These are phyloP conservation scores for Dactylellina cionopaga DNA, from an alignment of 2,329 filamentous ascomycete genomes.

Conservation along the genomic window DNA sequence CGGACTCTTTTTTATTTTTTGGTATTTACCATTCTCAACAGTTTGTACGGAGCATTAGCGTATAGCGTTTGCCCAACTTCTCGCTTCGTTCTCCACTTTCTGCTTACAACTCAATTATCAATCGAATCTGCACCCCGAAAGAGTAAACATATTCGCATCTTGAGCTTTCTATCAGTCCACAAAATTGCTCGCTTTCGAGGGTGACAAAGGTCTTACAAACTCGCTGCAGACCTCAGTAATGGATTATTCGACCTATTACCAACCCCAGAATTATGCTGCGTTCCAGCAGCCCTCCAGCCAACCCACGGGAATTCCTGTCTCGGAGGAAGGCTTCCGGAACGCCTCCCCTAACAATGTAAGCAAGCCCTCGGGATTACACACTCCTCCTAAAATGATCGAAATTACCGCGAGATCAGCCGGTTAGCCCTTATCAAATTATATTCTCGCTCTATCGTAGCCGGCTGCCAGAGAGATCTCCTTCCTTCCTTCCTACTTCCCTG, in stretches of 20 bases:
- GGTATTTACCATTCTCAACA: background rate
- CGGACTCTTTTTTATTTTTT: too few species aligned
- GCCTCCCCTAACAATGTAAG: constrained; percentile 50
- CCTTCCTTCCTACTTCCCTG: background rate
- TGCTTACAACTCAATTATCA: constrained; percentile 53
- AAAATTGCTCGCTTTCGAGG: constrained; percentile 18
- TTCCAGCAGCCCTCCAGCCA: constrained; percentile 42
- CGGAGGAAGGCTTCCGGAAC: constrained; percentile 48
- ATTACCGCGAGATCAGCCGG: too few species aligned
- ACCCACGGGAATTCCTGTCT: constrained; percentile 20
- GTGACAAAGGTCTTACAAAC: constrained; percentile 48
- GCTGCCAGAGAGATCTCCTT: background rate
- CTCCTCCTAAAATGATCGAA: too few species aligned
- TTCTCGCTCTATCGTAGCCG: background rate
- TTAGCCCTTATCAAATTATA: constrained; percentile 21
- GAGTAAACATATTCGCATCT: constrained; percentile 46
- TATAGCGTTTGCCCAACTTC: constrained; percentile 44
- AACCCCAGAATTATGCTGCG: constrained; percentile 44
- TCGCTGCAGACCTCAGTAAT: constrained; percentile 36
- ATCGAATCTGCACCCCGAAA: constrained; percentile 52
- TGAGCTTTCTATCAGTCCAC: constrained; percentile 33
- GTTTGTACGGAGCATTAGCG: constrained; percentile 18
- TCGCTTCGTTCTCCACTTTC: constrained; percentile 52
- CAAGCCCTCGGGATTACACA: background rate
- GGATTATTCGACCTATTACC: constrained; percentile 53